phyloP scores from a whole-genome alignment of 495 filamentous ascomycete species.

The Talaromyces borbonicus region DNA sequence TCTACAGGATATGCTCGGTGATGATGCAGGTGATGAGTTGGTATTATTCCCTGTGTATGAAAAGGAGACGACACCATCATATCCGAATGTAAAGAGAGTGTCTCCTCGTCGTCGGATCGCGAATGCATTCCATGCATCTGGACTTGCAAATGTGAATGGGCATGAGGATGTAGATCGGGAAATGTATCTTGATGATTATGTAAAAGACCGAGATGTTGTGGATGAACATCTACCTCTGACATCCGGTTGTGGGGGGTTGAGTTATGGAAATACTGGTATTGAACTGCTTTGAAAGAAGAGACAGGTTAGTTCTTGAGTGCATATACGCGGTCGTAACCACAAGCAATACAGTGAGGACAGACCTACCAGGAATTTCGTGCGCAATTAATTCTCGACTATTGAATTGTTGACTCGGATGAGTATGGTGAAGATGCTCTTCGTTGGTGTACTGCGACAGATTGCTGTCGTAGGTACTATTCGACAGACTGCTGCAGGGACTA shows the following conservation, averaged over 20 bases:
- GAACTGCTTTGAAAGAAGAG: no score
- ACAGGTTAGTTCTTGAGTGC: no score
- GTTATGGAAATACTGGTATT: not conserved
- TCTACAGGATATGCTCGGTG: not conserved
- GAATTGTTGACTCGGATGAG: not conserved
- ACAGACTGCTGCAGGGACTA: conserved; percentile 4
- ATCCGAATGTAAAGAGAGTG: not conserved
- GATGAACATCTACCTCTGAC: not conserved
- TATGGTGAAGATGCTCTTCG: not conserved
- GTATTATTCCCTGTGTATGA: not conserved
- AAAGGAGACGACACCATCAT: not conserved
- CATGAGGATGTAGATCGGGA: not conserved
- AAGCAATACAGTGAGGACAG: not conserved
- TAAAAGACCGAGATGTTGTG: not conserved
- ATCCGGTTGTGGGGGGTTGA: not conserved
- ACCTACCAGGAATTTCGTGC: not conserved
- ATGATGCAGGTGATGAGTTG: not conserved
- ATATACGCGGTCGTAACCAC: no score
- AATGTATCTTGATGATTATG: not conserved
- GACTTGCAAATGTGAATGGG: not conserved
- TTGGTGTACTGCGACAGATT: not conserved
- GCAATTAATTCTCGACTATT: not conserved
- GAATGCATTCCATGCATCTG: no score
- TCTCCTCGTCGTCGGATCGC: not conserved
- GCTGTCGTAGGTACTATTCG: not conserved